Conservation (phyloP, 179 eudicot species). For the Sideroxylon spinosum region DNA sequence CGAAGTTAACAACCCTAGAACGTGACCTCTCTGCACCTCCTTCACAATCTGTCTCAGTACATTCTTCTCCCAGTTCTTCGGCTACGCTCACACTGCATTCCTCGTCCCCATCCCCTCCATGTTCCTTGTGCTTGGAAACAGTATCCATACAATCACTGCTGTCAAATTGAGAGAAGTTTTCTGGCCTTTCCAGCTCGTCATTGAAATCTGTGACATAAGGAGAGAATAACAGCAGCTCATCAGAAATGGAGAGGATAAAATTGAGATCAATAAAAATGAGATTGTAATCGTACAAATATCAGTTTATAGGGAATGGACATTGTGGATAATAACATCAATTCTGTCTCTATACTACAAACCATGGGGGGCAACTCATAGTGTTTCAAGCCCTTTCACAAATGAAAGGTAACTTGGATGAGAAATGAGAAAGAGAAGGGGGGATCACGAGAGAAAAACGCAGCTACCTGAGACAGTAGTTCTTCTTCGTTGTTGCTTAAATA, state of each 20-base stretch:
- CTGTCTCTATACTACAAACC: neutral
- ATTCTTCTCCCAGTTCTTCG: conserved; percentile 7
- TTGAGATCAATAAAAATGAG: neutral
- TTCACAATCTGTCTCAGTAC: conserved; percentile 15
- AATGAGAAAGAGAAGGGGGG: neutral
- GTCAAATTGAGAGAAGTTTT: conserved; percentile 22
- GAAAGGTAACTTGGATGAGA: neutral
- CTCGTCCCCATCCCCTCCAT: conserved; percentile 20
- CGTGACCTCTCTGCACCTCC: neutral
- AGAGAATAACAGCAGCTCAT: neutral
- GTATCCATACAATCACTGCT: conserved; percentile 21
- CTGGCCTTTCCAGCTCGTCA: conserved; percentile 18
- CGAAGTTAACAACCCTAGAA: neutral
- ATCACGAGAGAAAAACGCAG: neutral
- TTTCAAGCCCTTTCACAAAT: conserved; percentile 6
- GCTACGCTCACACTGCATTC: conserved; percentile 5
- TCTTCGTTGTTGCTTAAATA: conserved; percentile 31
- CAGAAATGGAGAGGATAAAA: neutral
- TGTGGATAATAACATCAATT: neutral
- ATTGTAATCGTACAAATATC: neutral
- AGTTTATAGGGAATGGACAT: neutral
- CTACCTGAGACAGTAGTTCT: conserved; percentile 29
- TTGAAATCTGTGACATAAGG: conserved; percentile 15
- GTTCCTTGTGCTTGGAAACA: conserved; percentile 24
- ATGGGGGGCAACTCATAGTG: neutral